Percentiles rank a stretch among this genome's conserved stretches.
Conservation (phyloP, 352 stramenopile species). For the Thalassiosira exigua region DNA sequence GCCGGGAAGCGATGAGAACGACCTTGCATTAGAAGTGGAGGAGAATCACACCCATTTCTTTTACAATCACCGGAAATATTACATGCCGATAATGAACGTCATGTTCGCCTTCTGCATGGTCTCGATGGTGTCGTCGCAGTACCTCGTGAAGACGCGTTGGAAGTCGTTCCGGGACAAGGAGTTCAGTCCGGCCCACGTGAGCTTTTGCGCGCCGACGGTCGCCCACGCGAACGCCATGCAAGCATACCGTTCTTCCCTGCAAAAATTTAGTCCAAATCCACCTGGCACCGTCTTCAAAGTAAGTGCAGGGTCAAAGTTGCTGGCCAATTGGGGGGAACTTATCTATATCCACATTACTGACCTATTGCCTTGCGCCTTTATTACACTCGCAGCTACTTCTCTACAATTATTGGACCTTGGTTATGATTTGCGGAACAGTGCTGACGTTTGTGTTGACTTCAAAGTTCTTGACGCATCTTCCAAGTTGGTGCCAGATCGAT, state of each 20-base stretch:
- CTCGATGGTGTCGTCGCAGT: slow-evolving; percentile 66
- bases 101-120: slow-evolving; percentile 72
- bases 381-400: slow-evolving; percentile 37
- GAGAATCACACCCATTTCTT: slow-evolving; percentile 44
- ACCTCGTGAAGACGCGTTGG: slow-evolving; percentile 67
- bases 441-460: slow-evolving; percentile 63
- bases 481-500: slow-evolving; percentile 72
- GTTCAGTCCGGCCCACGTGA: slow-evolving; percentile 80
- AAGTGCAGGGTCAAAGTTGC: background rate
- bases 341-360: background rate
- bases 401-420: slow-evolving; percentile 74
- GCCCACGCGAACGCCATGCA: slow-evolving; percentile 76
- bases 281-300: slow-evolving; percentile 36
- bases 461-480: slow-evolving; percentile 68
- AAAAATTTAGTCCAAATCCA: slow-evolving; percentile 54
- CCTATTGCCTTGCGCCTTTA: slow-evolving; percentile 1
- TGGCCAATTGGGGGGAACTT: background rate
- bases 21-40: slow-evolving; percentile 10
- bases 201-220: slow-evolving; percentile 76
- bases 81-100: slow-evolving; percentile 73
- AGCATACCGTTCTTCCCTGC: slow-evolving; percentile 65
- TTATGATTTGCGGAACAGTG: slow-evolving; percentile 68
- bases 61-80: slow-evolving; percentile 58
- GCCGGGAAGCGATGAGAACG: slow-evolving; percentile 53
- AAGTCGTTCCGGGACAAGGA: slow-evolving; percentile 63